Conservation (phyloP, 129 eudicot genomes). For the Daucus carota region DH1_v3.0 NC_030384.2:44226001-44226500, state of each 20-base stretch:
- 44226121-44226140: background rate
- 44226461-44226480: constrained; percentile 24
- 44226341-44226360: constrained; percentile 28
- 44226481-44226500: constrained; percentile 31
- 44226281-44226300: constrained; percentile 4
- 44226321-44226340: constrained; percentile 59
- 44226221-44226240: background rate
- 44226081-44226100: background rate
- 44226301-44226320: constrained; percentile 46
- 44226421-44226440: constrained; percentile 28
- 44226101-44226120: background rate
- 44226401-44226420: constrained; percentile 17
- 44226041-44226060: constrained; percentile 1
- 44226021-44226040: background rate
- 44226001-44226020: background rate
- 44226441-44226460: constrained; percentile 13
- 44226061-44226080: constrained; percentile 6
- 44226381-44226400: constrained; percentile 32
- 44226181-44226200: background rate
- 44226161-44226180: background rate
- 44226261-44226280: background rate
- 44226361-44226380: constrained; percentile 28
- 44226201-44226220: background rate
- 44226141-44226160: background rate
- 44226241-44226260: background rate